A percentile compares a stretch with the other conserved stretches of the same genome.
Evolutionary conservation across 805 yeast species (phyloP).

Genomic region (Kodamaea sagamina): DNA sequence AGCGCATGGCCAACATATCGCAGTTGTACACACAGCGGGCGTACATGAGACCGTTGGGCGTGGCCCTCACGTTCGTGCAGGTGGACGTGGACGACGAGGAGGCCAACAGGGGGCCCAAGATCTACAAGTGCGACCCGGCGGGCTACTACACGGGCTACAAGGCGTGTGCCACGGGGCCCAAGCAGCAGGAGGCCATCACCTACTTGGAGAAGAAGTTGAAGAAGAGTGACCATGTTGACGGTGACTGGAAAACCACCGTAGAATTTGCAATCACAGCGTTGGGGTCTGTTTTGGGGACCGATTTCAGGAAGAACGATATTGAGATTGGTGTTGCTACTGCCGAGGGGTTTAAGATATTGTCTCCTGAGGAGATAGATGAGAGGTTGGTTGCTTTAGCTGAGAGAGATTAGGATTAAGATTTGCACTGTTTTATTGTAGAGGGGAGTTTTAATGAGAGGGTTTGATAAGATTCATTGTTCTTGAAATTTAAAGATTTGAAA

Average conservation of each 20-base stretch:
- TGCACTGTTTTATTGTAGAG: too few species aligned
- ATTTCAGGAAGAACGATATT: slow-evolving; percentile 88
- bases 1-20: slow-evolving; percentile 92
- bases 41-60: slow-evolving; percentile 97
- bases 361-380: slow-evolving; percentile 90
- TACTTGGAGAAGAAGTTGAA: slow-evolving; percentile 88
- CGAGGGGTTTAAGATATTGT: slow-evolving; percentile 69
- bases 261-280: slow-evolving; percentile 87
- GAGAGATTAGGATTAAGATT: slow-evolving; percentile 76
- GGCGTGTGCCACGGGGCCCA: slow-evolving; percentile 95
- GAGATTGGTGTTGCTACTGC: slow-evolving; percentile 88
- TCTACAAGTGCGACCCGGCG: slow-evolving; percentile 95
- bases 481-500: too few species aligned
- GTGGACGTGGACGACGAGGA: slow-evolving; percentile 57
- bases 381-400: slow-evolving; percentile 93
- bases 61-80: slow-evolving; percentile 83
- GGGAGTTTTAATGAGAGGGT: too few species aligned
- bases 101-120: slow-evolving; percentile 85
- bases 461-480: too few species aligned
- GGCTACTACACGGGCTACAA: slow-evolving; percentile 90
- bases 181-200: slow-evolving; percentile 93
- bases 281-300: slow-evolving; percentile 86
- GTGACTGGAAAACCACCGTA: slow-evolving; percentile 85
- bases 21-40: slow-evolving; percentile 98
- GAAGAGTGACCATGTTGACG: slow-evolving; percentile 62